Percentiles rank a stretch among this genome's conserved stretches.
These are phyloP conservation scores for Neurospora cerealis DNA, from an alignment of 495 filamentous ascomycete genomes.

Conservation along the genomic window DNA sequence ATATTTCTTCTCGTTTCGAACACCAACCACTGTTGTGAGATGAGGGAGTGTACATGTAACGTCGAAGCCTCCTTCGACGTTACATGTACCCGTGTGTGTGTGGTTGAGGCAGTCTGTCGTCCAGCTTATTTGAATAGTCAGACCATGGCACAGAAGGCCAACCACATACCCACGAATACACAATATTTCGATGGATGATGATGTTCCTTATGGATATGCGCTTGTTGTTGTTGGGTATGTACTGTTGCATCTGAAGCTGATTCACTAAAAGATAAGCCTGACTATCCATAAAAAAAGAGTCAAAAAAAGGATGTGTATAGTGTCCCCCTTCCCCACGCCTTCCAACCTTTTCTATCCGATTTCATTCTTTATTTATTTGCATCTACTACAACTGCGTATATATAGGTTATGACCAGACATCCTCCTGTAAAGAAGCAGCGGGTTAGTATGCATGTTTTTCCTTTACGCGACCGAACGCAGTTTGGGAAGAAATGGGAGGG, in stretches of 20 bases:
- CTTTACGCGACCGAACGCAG: neutral
- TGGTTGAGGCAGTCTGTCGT: neutral
- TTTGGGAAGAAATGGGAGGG: neutral
- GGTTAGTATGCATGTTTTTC: neutral
- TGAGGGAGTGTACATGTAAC: neutral
- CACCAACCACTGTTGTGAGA: neutral
- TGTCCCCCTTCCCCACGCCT: neutral
- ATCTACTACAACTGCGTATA: neutral
- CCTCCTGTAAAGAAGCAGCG: conserved; percentile 43
- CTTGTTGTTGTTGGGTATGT: neutral
- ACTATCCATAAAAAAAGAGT: neutral
- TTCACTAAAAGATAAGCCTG: neutral
- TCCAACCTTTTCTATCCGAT: neutral
- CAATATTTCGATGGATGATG: neutral
- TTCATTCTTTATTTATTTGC: neutral
- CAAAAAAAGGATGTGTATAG: neutral
- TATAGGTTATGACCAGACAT: conserved; percentile 68
- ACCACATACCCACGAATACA: neutral
- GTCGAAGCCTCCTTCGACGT: neutral
- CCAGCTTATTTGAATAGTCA: neutral
- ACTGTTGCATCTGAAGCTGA: neutral
- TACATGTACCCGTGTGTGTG: neutral
- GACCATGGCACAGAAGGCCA: neutral
- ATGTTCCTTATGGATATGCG: neutral
- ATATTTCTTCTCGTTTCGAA: neutral